Base-by-base conservation (phyloP, 2,329 filamentous ascomycete genomes). In the Lachnum nothofagi region DNA sequence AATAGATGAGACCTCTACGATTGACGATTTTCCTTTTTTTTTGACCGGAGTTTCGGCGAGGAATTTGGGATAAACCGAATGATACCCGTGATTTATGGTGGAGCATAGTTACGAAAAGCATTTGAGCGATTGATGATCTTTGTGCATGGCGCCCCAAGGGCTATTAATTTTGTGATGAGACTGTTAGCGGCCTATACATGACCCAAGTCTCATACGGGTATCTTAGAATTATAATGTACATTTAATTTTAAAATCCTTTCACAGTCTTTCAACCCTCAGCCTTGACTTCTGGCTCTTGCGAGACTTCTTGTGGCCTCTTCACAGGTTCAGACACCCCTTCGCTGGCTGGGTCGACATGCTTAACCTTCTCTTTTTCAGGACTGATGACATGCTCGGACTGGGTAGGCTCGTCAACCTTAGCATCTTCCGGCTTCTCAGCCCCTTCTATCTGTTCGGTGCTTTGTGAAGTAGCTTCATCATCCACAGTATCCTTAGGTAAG, bases 391-490 rank as follows among this genome's bases (percentile, higher is more conserved):
- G 31, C n/a, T 45, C 48, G 9, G 35, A 39, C 29, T 51, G 22
- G 5, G 29, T 17, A 4, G 47, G 39, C 27, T 51, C 44, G 20
- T 53, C 40, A 3, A 27, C 7, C 34, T 48, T n/a, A 23, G 20
- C 38, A 2, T 46, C 23, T 7, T 35, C 37, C 5, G 37, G 12
- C 20, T 24, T 40, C 31, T 59, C 55, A 9, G 60, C 54, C 39
- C 63, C 63, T 31, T 65, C 51, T 3, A 44, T 55, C 42, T 48
- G 50, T 23, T 53, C 45, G 17, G 42, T 42, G 12, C 48, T 25
- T 27, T 61, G 60, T 23, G 55, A 48, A 31, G 54, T 46, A 12
- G 59, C 50, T 40, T 63, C 53, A 40, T 60, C 52, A 34, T 49
- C 50, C 40, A 43, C 41, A 35, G 38, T 14, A 22, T 59, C 55